Percentiles rank a stretch among this genome's conserved stretches.
Evolutionary conservation across 441 rosid species (phyloP).

Genomic region (Erysimum pusillum): DNA sequence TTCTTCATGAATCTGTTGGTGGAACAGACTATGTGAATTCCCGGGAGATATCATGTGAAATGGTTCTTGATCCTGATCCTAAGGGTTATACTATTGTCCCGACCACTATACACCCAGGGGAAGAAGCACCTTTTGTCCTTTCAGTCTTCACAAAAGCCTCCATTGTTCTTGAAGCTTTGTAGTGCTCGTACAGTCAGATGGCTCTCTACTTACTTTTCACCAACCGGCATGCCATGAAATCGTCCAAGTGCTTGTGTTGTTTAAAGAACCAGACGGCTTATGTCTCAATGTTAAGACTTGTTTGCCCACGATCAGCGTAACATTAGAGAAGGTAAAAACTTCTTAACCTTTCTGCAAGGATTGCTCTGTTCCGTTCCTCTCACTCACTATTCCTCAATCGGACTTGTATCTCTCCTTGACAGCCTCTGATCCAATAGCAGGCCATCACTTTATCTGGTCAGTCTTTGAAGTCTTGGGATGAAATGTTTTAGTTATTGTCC

Average conservation of each 20-base stretch:
- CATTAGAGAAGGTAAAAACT: slow-evolving; percentile 30
- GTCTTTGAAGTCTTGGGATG: slow-evolving; percentile 24
- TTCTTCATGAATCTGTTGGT: slow-evolving; percentile 98
- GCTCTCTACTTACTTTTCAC: slow-evolving; percentile 44
- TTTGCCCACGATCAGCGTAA: slow-evolving; percentile 17
- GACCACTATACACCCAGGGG: slow-evolving; percentile 99
- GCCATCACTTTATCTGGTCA: slow-evolving; percentile 28
- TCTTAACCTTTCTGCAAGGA: slow-evolving; percentile 19
- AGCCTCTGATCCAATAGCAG: slow-evolving; percentile 32
- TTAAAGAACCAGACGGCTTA: slow-evolving; percentile 42
- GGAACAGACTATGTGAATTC: slow-evolving; percentile 99
- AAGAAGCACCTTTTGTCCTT: slow-evolving; percentile 99
- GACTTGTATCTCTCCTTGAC: slow-evolving; percentile 3
- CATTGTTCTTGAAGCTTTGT: slow-evolving; percentile 84
- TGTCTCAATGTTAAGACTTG: slow-evolving; percentile 20
- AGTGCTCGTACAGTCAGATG: slow-evolving; percentile 46
- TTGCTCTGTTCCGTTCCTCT: slow-evolving; percentile 4
- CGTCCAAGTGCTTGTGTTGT: slow-evolving; percentile 53
- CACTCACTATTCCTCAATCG: neutral
- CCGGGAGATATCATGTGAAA: slow-evolving; percentile 99
- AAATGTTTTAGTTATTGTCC: slow-evolving; percentile 26
- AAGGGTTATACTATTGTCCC: slow-evolving; percentile 99
- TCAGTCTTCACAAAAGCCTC: slow-evolving; percentile 98
- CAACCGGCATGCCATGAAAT: slow-evolving; percentile 45
- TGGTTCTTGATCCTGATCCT: slow-evolving; percentile 99